Base-by-base conservation (phyloP, 345 rosid genomes). In the Laguncularia racemosa region DNA sequence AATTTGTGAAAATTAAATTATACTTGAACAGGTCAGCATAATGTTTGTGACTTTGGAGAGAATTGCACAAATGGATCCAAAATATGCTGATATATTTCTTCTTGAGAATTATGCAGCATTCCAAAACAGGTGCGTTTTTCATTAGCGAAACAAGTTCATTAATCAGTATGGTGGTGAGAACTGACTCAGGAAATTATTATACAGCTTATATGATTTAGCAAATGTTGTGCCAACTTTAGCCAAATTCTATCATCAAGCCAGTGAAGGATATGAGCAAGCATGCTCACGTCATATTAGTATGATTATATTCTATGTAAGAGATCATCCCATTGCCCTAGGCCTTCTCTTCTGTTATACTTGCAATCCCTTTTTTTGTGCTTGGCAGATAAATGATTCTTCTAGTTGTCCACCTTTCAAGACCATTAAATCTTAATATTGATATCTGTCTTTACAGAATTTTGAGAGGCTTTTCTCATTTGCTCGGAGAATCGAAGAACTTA, bases 171-270 rank as follows among this genome's bases (percentile, higher is more conserved):
- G 9, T 33, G 11, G 40, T 5, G 33, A 50, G 44, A 52, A 23
- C 68, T 84, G 62, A 76, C 63, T 26, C 49, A 60, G 60, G 63
- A 62, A 61, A 58, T 46, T 52, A 74, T 16, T 70, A 14, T 78
- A 75, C 84, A 95, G 99, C 75, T 73, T 90, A 71, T 95, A 90
- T 79, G 97, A 95, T 67, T 81, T 95, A 55, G 99, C 99, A 52
- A 95, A 95, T 76, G 89, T 90, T 44, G 96, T 95, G 57, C 92
- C 97, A 17, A 90, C 87, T 16, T 81, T 95, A 71, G 99, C 97
- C 73, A 95, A 95, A 77, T 95, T 90, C 65, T 95, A 95, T 76
- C 97, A 95, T 75, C 99, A 88, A 80, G 99, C 99, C 46, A 90
- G 96, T 69, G 99, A 93, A 81, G 84, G 90, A 67, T 90, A 93